Conservation (phyloP, 129 eudicot species). For the Artemisia argyi region DNA sequence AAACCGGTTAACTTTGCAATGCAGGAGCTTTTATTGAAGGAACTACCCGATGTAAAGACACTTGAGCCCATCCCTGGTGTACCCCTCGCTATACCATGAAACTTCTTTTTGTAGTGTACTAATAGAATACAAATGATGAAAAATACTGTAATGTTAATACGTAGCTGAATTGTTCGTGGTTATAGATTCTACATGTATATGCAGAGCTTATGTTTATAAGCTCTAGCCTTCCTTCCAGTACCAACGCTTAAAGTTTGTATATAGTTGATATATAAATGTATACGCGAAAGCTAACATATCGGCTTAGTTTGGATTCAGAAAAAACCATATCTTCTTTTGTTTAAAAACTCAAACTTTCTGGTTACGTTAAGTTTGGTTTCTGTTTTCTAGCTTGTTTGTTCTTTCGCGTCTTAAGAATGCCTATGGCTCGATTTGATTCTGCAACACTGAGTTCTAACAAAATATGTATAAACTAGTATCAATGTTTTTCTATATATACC, state of each 20-base stretch:
- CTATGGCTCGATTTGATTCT: not conserved
- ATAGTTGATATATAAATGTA: not conserved
- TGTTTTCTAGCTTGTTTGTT: not conserved
- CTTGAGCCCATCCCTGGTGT: conserved; percentile 81
- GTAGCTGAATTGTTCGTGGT: not conserved
- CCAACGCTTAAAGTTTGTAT: not conserved
- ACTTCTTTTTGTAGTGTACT: too few species aligned
- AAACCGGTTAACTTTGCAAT: conserved; percentile 1
- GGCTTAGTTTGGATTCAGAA: not conserved
- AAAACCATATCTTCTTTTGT: too few species aligned
- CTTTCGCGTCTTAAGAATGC: not conserved
- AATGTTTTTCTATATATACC: not conserved
- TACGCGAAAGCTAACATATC: not conserved
- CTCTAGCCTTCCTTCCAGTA: not conserved
- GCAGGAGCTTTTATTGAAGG: conserved; percentile 71
- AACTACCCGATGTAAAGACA: conserved; percentile 58
- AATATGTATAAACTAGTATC: not conserved
- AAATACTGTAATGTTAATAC: too few species aligned
- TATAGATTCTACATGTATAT: not conserved
- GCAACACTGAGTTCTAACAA: not conserved
- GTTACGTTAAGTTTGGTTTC: not conserved
- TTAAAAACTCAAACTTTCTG: not conserved
- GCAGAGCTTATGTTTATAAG: not conserved
- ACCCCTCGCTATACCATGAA: conserved; percentile 53
- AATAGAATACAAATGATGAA: too few species aligned